Evolutionary conservation across 768 basidiomycete species (phyloP), one percentile per base, ranked within the genome.

Genomic region (Macrolepiota fuliginosa): DNA sequence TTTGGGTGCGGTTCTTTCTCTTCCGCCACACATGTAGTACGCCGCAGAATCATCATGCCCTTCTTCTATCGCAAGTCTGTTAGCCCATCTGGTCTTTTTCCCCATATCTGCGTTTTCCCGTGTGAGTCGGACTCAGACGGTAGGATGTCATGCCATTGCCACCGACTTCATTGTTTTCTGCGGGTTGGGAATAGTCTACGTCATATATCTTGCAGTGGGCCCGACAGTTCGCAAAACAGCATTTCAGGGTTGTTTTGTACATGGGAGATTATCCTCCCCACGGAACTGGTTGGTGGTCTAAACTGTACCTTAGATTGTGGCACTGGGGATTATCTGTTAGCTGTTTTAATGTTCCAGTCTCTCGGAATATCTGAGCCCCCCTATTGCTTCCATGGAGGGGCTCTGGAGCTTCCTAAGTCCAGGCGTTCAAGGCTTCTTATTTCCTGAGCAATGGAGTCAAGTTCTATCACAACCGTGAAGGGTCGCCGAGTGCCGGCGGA

Each of bases 51-150:
- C 63, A 42, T 54, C 54, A 65, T 66, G 57, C 61, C 50, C 49
- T 58, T 63, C 39, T 47, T 56, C 59, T 54, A 47, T 47, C 37
- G 46, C 49, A 42, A 32, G 7, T 19, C 19, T 60, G 27, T 7
- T 22, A 37, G 10, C 24, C 52, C 15, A 13, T 17, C 27, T 51
- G 25, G 29, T n/a, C 17, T 81, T 63, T 86, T 84, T 76, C 83
- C 22, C 81, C 73, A 85, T 84, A 88, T 65, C 42, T 19, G 17
- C n/a, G 6, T n/a, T 45, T 17, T 19, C 17, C 17, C 19, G 42
- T 19, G 17, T n/a, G 42, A 45, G 17, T 19, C n/a, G 17, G 42
- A 45, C 42, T 9, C 7, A 15, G n/a, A 22, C 39, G 4, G 39
- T 15, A 45, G 9, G 19, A 19, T 19, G 17, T 6, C 10, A n/a